phyloP scores from a whole-genome alignment of 495 filamentous ascomycete species.

The Penicillium pulvis region DNA sequence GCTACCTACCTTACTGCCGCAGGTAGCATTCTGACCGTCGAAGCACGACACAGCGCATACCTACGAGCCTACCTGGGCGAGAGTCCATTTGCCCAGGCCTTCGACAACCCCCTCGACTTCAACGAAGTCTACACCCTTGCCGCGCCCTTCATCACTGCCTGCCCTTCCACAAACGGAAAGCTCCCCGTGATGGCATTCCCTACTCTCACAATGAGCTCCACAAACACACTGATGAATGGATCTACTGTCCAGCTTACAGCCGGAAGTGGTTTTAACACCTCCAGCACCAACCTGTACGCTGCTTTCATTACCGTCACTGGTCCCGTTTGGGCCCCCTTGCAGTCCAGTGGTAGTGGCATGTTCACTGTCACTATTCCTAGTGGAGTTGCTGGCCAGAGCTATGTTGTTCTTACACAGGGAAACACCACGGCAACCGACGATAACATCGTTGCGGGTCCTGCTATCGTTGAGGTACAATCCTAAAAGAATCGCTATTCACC shows the following conservation, averaged over 20 bases:
- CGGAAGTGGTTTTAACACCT: constrained; percentile 17
- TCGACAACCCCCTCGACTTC: constrained; percentile 58
- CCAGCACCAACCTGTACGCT: constrained; percentile 12
- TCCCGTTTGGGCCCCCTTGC: constrained; percentile 29
- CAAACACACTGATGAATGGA: constrained; percentile 17
- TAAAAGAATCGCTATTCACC: not conserved
- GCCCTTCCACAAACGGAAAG: constrained; percentile 53
- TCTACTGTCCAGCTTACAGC: constrained; percentile 10
- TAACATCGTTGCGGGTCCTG: constrained; percentile 37
- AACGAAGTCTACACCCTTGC: constrained; percentile 65
- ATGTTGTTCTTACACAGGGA: constrained; percentile 37
- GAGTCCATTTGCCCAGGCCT: constrained; percentile 55
- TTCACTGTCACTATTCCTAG: constrained; percentile 38
- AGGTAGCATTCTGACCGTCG: constrained; percentile 62
- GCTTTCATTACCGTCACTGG: constrained; percentile 45
- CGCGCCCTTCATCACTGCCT: constrained; percentile 58
- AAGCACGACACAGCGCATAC: constrained; percentile 62
- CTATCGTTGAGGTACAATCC: constrained; percentile 35
- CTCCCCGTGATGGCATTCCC: constrained; percentile 63
- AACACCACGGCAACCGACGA: constrained; percentile 25
- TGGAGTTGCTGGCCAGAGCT: constrained; percentile 40
- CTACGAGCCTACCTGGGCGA: constrained; percentile 53
- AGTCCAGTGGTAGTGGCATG: constrained; percentile 28
- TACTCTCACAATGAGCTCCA: constrained; percentile 29
- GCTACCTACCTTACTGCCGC: constrained; percentile 59